Evolutionary conservation across 805 yeast genomes (phyloP), one percentile per base, ranked within the genome.

Genomic region (Wickerhamiella australiensis): DNA sequence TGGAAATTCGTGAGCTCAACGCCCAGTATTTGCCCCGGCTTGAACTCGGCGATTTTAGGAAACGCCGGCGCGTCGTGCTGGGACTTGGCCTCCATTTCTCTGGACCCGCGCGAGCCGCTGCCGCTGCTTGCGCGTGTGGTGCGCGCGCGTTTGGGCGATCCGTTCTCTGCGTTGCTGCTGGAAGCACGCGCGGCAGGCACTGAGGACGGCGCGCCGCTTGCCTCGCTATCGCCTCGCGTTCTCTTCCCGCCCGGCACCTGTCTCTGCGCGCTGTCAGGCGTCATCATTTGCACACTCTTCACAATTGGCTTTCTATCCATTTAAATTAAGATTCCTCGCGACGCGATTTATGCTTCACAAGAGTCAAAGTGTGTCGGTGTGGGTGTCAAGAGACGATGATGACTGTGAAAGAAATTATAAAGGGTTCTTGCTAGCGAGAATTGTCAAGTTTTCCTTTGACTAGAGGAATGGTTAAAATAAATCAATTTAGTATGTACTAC

Each of bases 1-100:
- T 59, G 62, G 49, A 59, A 58, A 29, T 59, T 33, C 9, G 36
- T 42, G 1, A 59, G 54, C 3, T 54, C 49, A 36, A 57, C 40
- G 2, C 41, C 31, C 12, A 56, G 44, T 9, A 58, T 17, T 12
- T 58, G 52, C 3, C 61, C 61, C 1, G 53, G 45, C 22, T 52
- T 42, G 51, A 15, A 53, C 12, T 26, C 26, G 17, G 27, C 15
- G n/a, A 33, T 11, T 2, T 29, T 37, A 3, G 11, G 15, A 6
- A 37, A 18, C 15, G 4, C 15, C 8, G 38, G 38, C 8, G 38
- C 20, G 4, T 33, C 38, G 11, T 33, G 38, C 9, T n/a, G 38
- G 7, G 9, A 17, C 20, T 33, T 33, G 3, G 38, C 38, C n/a
- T n/a, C n/a, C n/a, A n/a, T n/a, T n/a, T n/a, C n/a, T n/a, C n/a